phyloP scores from a whole-genome alignment of 2,329 filamentous ascomycete genomes.

The Aspergillus ochraceoroseus region DNA sequence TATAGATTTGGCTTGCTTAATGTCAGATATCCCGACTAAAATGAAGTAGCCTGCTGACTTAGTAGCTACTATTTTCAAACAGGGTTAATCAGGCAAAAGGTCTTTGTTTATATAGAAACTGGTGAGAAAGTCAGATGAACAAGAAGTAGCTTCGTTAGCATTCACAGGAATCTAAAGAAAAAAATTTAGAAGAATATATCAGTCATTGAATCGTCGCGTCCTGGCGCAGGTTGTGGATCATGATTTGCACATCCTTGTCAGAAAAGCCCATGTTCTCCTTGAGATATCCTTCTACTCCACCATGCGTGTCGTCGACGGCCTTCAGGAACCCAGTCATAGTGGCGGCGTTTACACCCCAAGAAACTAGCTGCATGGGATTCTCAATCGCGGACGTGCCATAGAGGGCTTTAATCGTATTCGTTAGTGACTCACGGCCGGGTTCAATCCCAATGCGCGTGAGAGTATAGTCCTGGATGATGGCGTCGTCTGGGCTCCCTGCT shows the following conservation, averaged over 20 bases:
- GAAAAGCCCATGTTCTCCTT: constrained; percentile 25
- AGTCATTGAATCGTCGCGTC: too few relatives aligned
- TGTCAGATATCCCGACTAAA: too few relatives aligned
- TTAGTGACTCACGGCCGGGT: constrained; percentile 22
- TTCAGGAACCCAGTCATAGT: constrained; percentile 28
- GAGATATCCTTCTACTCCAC: constrained; percentile 24
- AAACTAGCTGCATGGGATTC: constrained; percentile 23
- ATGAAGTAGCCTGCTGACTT: too few relatives aligned
- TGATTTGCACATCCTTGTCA: constrained; percentile 18
- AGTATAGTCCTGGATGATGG: constrained; percentile 62
- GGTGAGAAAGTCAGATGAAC: too few relatives aligned
- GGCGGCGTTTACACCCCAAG: constrained; percentile 24
- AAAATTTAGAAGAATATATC: too few relatives aligned
- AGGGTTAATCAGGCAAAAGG: too few relatives aligned
- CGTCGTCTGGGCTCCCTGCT: constrained; percentile 54
- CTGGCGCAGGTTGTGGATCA: constrained; percentile 25
- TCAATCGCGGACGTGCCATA: constrained; percentile 20
- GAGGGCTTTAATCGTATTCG: constrained; percentile 18
- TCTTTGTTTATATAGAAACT: too few relatives aligned
- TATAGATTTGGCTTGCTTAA: too few relatives aligned
- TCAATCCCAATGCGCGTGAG: constrained; percentile 27
- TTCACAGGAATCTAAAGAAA: too few relatives aligned
- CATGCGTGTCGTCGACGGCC: constrained; percentile 20
- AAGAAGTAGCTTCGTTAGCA: too few relatives aligned
- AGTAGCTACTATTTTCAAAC: too few relatives aligned